These are phyloP conservation scores for Oxyria digyna DNA, from an alignment of 148 eudicot genomes.

Conservation along the genomic window DNA sequence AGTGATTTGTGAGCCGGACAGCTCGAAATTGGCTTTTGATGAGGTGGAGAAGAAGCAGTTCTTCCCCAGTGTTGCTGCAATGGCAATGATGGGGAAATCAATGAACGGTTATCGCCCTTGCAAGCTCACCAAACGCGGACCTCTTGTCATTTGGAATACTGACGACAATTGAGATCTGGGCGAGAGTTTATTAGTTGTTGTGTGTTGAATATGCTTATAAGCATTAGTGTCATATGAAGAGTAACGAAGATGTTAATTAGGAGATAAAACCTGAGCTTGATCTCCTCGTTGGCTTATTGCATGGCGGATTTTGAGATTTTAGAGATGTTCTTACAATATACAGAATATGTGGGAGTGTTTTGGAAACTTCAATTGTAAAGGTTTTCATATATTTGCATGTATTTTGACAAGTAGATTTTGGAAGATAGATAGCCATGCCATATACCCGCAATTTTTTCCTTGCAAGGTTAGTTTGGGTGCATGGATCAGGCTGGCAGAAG, in stretches of 20 bases:
- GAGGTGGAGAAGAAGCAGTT: constrained; percentile 50
- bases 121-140: constrained; percentile 44
- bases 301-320: not conserved
- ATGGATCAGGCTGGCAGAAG: too few relatives aligned
- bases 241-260: not conserved
- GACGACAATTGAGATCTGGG: constrained; percentile 19
- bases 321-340: not conserved
- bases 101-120: constrained; percentile 52
- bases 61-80: constrained; percentile 76
- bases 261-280: not conserved
- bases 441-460: too few relatives aligned
- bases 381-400: not conserved
- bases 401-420: not conserved
- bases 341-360: not conserved
- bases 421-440: too few relatives aligned
- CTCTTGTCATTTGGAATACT: constrained; percentile 64
- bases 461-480: too few relatives aligned
- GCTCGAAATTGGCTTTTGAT: constrained; percentile 28
- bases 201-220: too few relatives aligned
- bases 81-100: constrained; percentile 81
- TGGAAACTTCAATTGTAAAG: not conserved
- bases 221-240: not conserved
- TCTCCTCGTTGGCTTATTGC: not conserved
- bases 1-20: constrained; percentile 49
- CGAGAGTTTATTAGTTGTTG: too few relatives aligned